Evolutionary conservation across 2,329 filamentous ascomycete species (phyloP).

Genomic region (Trichoderma brevicompactum): DNA sequence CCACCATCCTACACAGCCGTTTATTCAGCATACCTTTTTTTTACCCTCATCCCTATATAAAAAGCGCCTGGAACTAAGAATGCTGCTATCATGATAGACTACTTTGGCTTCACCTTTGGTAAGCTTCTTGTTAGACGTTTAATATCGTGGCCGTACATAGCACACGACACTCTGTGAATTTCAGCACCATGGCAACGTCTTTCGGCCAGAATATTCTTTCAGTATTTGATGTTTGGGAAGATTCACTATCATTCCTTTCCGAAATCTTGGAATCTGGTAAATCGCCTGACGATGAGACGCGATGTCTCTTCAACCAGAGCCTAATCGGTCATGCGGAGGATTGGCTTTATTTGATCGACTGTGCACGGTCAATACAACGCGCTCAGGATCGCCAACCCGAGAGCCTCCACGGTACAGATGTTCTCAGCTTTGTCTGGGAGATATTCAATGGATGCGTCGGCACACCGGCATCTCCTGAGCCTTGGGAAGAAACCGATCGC

Average conservation of each 20-base stretch:
- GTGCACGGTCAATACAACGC: conserved; percentile 40
- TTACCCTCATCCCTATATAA: neutral
- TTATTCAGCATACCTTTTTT: neutral
- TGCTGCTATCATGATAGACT: neutral
- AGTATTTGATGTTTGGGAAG: conserved; percentile 42
- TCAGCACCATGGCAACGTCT: conserved; percentile 25
- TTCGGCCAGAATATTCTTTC: conserved; percentile 38
- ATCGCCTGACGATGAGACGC: conserved; percentile 37
- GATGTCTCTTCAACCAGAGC: conserved; percentile 39
- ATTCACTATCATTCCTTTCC: conserved; percentile 40
- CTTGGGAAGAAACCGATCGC: conserved; percentile 45
- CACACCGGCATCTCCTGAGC: conserved; percentile 25
- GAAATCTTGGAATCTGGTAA: conserved; percentile 38
- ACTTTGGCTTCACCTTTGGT: neutral
- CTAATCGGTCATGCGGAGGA: conserved; percentile 42
- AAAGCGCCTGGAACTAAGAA: no score
- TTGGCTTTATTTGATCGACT: conserved; percentile 43
- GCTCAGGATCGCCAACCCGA: conserved; percentile 26
- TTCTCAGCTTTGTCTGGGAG: conserved; percentile 41
- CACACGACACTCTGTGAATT: neutral
- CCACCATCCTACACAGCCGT: neutral
- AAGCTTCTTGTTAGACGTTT: neutral
- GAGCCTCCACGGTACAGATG: conserved; percentile 41
- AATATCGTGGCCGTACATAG: neutral
- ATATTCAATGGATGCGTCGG: conserved; percentile 31